phyloP scores from a whole-genome alignment of 2,329 filamentous ascomycete genomes.

The Coniochaeta sp. region DNA sequence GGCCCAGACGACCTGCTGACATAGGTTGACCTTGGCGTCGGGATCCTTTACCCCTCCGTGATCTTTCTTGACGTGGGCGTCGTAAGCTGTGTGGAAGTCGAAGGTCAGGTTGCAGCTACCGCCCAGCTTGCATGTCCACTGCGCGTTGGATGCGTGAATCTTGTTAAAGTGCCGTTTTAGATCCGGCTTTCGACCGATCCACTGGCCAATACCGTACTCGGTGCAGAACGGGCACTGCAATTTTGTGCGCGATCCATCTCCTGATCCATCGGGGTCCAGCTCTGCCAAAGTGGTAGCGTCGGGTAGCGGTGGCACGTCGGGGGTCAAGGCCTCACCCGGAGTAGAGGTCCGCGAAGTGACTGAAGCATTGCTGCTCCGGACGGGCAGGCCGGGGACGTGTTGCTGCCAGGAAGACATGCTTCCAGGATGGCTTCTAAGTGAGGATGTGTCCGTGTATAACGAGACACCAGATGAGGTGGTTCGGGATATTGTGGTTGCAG shows the following conservation, averaged over 20 bases:
- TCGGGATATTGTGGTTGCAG: not conserved
- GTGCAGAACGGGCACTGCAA: conserved; percentile 29
- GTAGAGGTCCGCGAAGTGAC: not conserved
- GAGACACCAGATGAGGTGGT: not conserved
- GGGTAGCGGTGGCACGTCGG: not conserved
- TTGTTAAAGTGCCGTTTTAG: conserved; percentile 40
- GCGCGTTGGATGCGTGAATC: conserved; percentile 37
- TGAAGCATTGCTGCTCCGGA: not conserved
- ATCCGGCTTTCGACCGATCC: conserved; percentile 38
- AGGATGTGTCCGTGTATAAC: not conserved
- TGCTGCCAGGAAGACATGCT: not conserved
- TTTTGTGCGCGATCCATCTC: not conserved
- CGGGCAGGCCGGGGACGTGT: not conserved
- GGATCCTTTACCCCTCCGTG: conserved; percentile 33
- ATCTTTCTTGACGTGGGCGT: conserved; percentile 34
- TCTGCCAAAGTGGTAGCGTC: not conserved
- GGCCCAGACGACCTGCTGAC: conserved; percentile 38
- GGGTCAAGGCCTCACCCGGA: not conserved
- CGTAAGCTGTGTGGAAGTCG: conserved; percentile 40
- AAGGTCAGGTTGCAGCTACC: conserved; percentile 35
- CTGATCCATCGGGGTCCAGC: not conserved
- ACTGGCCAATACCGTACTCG: conserved; percentile 31
- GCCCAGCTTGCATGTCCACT: conserved; percentile 34
- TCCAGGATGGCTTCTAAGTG: not conserved
- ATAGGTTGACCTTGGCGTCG: conserved; percentile 33